phyloP scores from a whole-genome alignment of 2,329 filamentous ascomycete genomes.

The Pestalotiopsis sp. region DNA sequence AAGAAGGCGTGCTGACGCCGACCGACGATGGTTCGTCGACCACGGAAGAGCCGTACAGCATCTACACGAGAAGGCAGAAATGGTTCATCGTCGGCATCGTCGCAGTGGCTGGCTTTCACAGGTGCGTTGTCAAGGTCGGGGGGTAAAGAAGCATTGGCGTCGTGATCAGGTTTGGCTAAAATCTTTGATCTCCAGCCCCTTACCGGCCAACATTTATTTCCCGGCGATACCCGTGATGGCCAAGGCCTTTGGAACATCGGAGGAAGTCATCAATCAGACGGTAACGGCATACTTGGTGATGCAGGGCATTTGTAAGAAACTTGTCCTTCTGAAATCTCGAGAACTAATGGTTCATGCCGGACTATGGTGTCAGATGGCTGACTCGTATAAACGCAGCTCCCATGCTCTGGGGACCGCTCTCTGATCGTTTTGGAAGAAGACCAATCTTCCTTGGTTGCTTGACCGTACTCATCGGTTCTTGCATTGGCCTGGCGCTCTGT shows the following conservation, averaged over 20 bases:
- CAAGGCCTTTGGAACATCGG: slow-evolving; percentile 28
- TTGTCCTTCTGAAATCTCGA: background rate
- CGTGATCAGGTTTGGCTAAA: background rate
- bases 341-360: background rate
- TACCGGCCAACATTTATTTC: slow-evolving; percentile 37
- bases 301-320: slow-evolving; percentile 25
- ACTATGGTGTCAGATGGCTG: background rate
- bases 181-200: slow-evolving; percentile 20
- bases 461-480: slow-evolving; percentile 30
- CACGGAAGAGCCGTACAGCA: slow-evolving; percentile 19
- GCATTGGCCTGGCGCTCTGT: slow-evolving; percentile 34
- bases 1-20: background rate
- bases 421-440: slow-evolving; percentile 33
- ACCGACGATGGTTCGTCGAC: background rate
- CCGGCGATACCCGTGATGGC: slow-evolving; percentile 31
- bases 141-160: accelerated
- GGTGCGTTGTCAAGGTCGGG: background rate
- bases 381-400: slow-evolving; percentile 18
- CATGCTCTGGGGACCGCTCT: slow-evolving; percentile 37
- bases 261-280: slow-evolving; percentile 32
- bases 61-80: slow-evolving; percentile 27
- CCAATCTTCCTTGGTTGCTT: slow-evolving; percentile 32
- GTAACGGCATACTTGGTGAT: slow-evolving; percentile 34
- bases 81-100: slow-evolving; percentile 28
- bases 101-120: slow-evolving; percentile 24